Evolutionary conservation across 108 stramenopile genomes (phyloP).

Genomic region (Nannochloropsis gaditana): DNA sequence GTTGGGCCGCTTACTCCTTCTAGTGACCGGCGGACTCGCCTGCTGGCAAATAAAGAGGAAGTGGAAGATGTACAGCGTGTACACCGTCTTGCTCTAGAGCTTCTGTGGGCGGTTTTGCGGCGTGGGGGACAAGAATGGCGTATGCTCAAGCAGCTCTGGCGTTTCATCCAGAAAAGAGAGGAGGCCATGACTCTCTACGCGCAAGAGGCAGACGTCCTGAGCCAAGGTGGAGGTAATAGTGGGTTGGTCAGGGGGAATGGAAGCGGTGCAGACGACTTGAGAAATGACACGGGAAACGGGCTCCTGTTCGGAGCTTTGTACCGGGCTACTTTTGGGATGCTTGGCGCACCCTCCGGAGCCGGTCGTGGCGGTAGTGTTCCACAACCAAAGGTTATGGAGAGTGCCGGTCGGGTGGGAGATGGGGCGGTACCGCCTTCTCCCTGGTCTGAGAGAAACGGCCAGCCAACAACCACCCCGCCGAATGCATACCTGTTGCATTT

Average conservation of each 20-base stretch:
- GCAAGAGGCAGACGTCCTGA: background rate
- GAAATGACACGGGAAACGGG: background rate
- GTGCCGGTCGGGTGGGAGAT: no score
- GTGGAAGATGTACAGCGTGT: background rate
- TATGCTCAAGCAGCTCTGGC: background rate
- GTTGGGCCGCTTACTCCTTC: background rate
- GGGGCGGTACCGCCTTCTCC: no score
- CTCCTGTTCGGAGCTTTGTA: background rate
- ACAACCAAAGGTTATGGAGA: no score
- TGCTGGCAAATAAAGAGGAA: background rate
- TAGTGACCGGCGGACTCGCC: background rate
- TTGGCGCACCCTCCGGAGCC: background rate
- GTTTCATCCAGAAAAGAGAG: slow-evolving; percentile 17
- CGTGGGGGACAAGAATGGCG: background rate
- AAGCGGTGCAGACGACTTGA: background rate
- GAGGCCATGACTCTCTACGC: background rate
- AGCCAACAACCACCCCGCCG: background rate
- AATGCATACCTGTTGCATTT: background rate
- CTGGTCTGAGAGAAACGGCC: background rate
- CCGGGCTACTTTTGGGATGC: background rate
- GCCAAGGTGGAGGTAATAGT: background rate
- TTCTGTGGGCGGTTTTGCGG: background rate
- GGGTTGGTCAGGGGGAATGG: background rate
- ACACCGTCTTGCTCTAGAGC: background rate
- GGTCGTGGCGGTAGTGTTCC: background rate